A percentile compares a stretch with the other conserved stretches of the same genome.
Conservation (phyloP, 805 yeast species). For the Wickerhamomyces chaumierensis region DNA sequence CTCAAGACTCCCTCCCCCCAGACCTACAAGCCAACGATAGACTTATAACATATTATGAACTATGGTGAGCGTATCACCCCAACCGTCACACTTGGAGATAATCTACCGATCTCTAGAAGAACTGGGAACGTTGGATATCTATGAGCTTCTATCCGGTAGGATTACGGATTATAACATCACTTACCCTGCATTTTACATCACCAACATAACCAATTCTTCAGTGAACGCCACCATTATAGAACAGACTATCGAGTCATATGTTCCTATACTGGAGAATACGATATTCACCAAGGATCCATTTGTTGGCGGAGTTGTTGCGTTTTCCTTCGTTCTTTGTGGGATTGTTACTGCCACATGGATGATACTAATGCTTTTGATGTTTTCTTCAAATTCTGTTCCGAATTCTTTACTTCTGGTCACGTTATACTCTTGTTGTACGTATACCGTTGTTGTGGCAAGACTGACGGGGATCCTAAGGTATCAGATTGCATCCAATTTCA, state of each 20-base stretch:
- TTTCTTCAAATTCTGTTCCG: constrained; percentile 51
- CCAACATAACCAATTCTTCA: constrained; percentile 29
- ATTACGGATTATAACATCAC: constrained; percentile 5
- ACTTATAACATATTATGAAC: no score
- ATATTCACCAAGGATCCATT: constrained; percentile 23
- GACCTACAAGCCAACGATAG: no score
- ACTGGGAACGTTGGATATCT: neutral
- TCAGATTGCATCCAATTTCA: constrained; percentile 43
- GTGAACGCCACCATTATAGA: constrained; percentile 4
- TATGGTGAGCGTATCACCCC: no score
- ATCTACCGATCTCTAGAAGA: neutral
- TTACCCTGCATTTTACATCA: constrained; percentile 33
- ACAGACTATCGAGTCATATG: constrained; percentile 3
- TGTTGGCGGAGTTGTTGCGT: constrained; percentile 26
- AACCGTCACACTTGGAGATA: neutral
- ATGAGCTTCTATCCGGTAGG: constrained; percentile 1
- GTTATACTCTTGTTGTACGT: constrained; percentile 40
- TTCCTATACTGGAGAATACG: neutral
- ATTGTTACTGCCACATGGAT: constrained; percentile 61
- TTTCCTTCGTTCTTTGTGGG: constrained; percentile 42
- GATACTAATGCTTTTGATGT: constrained; percentile 42
- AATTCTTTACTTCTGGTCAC: constrained; percentile 44
- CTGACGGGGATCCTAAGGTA: constrained; percentile 32
- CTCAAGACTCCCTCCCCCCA: no score
- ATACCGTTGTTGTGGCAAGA: constrained; percentile 38